These are phyloP conservation scores for Paxillus ammoniavirescens DNA, from an alignment of 768 basidiomycete genomes.

Conservation along the genomic window DNA sequence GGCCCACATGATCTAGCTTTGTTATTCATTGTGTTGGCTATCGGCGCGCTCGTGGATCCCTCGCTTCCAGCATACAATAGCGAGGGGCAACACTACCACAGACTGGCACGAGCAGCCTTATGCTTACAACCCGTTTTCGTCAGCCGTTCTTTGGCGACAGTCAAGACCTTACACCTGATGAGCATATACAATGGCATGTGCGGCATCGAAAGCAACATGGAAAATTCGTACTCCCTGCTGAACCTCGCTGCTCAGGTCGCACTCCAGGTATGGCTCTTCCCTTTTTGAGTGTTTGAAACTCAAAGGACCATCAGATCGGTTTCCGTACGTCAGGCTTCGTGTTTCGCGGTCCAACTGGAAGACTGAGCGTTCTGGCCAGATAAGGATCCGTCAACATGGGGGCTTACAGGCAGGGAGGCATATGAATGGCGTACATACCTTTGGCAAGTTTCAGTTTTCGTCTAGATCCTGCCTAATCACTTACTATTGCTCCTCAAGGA, in stretches of 20 bases:
- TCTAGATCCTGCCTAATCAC: neutral
- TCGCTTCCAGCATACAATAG: slow-evolving; percentile 44
- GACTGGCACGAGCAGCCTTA: slow-evolving; percentile 45
- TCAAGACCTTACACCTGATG: slow-evolving; percentile 52
- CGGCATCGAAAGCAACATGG: slow-evolving; percentile 49
- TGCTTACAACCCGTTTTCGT: slow-evolving; percentile 44
- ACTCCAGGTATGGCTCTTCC: slow-evolving; percentile 36
- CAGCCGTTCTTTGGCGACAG: slow-evolving; percentile 44
- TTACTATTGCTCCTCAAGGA: slow-evolving; percentile 14
- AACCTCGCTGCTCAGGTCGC: slow-evolving; percentile 50
- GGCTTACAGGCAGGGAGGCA: slow-evolving; percentile 46
- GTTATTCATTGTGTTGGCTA: slow-evolving; percentile 44
- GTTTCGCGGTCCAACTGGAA: neutral
- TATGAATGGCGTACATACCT: slow-evolving; percentile 55
- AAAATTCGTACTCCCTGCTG: slow-evolving; percentile 44
- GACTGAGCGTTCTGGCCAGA: slow-evolving; percentile 30
- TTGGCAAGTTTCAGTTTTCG: slow-evolving; percentile 31
- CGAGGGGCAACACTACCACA: slow-evolving; percentile 54
- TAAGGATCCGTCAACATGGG: slow-evolving; percentile 51
- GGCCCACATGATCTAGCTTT: slow-evolving; percentile 52
- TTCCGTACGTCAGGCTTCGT: slow-evolving; percentile 12
- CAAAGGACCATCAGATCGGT: slow-evolving; percentile 7
- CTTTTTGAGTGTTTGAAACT: neutral
- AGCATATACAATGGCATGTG: slow-evolving; percentile 55
- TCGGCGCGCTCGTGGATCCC: slow-evolving; percentile 49